Evolutionary conservation across 495 filamentous ascomycete species (phyloP), one percentile per base, ranked within the genome.

Genomic region (Emericellopsis terricola): DNA sequence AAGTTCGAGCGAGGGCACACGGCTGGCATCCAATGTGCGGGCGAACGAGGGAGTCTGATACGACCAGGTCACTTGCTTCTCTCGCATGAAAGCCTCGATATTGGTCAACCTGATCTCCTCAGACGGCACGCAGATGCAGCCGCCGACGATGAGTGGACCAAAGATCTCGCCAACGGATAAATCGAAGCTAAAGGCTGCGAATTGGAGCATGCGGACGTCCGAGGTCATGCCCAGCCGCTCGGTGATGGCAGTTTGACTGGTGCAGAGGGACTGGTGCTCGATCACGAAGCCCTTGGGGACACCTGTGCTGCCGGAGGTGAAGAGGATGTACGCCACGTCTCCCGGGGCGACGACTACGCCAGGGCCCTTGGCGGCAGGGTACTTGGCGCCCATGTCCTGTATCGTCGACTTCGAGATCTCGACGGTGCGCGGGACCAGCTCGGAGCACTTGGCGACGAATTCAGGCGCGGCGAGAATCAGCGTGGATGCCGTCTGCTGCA

Each of bases 81-180:
- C 47, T 28, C 50, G 53, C 9, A 60, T 56, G 8, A 57, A 56
- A 2, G 32, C 57, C 8, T 45, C 51, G 33, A 55, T 56, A 27
- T 51, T 50, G 33, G 57, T 59, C 17, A 59, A 48, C 11, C 56
- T 46, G 9, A 55, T 53, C 10, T 52, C 60, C 28, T 76, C 64
- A 2, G 58, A 60, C 0, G 66, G 66, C 9, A 77, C 59, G 45
- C 76, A 81, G 6, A 79, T 56, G 38, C 71, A 76, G 4, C 67
- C 74, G 19, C 75, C 76, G 3, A 53, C 49, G 15, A 45, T 41
- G 1, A 71, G 43, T 0, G 66, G 63, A 27, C 50, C 55, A 2
- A 61, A 44, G 39, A 71, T 69, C 29, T 65, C 62, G 36, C 54
- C 51, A 31, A 69, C 54, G 26, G 55, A 56, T 2, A 62, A 57